A percentile compares a stretch with the other conserved stretches of the same genome.
Evolutionary conservation across 1,284 basidiomycete genomes (phyloP).

Genomic region (Papiliotrema terrestris): DNA sequence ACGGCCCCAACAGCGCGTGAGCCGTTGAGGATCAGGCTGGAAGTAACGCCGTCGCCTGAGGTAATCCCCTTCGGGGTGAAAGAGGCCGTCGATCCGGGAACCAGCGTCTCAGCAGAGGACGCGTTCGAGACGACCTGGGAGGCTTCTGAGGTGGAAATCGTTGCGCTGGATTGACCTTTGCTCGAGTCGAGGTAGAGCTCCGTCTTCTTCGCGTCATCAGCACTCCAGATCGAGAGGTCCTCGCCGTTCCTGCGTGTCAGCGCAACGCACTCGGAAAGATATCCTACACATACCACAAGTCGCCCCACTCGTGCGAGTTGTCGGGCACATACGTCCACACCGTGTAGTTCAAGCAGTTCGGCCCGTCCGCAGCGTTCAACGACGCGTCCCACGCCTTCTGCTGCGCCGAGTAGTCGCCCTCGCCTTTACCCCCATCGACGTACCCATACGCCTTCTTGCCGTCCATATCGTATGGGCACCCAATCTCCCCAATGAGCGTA

Average conservation of each 20-base stretch:
- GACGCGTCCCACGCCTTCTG: constrained; percentile 87
- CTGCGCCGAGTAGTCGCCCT: constrained; percentile 76
- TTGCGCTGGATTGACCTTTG: constrained; percentile 1
- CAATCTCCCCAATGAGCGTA: constrained; percentile 92
- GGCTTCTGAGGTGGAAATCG: background rate
- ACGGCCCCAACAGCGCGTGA: constrained; percentile 77
- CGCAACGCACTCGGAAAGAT: background rate
- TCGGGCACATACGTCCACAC: constrained; percentile 85
- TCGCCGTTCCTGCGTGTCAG: constrained; percentile 68
- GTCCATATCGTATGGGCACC: constrained; percentile 91
- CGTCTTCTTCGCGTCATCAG: constrained; percentile 57
- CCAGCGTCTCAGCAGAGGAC: constrained; percentile 25
- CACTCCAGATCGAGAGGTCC: constrained; percentile 85
- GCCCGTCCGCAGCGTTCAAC: constrained; percentile 81
- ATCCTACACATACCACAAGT: constrained; percentile 61
- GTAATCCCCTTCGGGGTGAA: constrained; percentile 39
- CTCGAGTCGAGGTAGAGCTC: constrained; percentile 4
- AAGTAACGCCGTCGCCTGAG: constrained; percentile 46
- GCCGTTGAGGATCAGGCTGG: constrained; percentile 72
- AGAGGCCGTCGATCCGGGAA: background rate
- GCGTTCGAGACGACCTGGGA: constrained; percentile 4
- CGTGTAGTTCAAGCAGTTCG: constrained; percentile 76
- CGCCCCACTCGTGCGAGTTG: constrained; percentile 80
- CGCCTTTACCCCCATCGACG: constrained; percentile 66
- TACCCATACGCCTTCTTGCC: constrained; percentile 76